Conservation (phyloP, 108 stramenopile genomes). For the Cylindrotheca fusiformis region DNA sequence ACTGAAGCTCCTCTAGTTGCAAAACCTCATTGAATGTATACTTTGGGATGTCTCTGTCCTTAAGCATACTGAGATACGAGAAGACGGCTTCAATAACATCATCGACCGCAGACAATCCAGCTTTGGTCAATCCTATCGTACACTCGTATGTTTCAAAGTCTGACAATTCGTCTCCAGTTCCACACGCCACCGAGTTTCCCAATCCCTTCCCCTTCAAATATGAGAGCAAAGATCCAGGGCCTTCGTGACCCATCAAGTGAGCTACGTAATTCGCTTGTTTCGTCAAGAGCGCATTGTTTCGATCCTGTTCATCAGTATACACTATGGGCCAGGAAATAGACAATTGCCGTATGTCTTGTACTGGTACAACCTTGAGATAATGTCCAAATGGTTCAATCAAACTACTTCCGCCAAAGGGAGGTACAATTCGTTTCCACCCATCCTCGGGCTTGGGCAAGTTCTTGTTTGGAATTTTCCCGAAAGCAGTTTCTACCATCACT, state of each 20-base stretch:
- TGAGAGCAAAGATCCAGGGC: conserved; percentile 77
- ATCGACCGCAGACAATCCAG: conserved; percentile 67
- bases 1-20: conserved; percentile 73
- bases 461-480: conserved; percentile 72
- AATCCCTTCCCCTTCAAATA: conserved; percentile 75
- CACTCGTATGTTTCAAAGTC: conserved; percentile 84
- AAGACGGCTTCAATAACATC: conserved; percentile 70
- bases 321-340: conserved; percentile 77
- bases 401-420: conserved; percentile 48
- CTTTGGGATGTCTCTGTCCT: conserved; percentile 48
- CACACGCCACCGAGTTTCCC: conserved; percentile 71
- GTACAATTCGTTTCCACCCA: conserved; percentile 52
- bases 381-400: conserved; percentile 56
- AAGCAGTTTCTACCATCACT: conserved; percentile 70
- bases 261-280: conserved; percentile 72
- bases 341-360: conserved; percentile 77
- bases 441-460: conserved; percentile 58
- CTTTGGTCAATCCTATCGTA: conserved; percentile 67
- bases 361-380: conserved; percentile 75
- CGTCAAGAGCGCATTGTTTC: conserved; percentile 37
- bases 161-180: conserved; percentile 47
- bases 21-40: conserved; percentile 78
- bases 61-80: conserved; percentile 71
- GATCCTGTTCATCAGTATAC: conserved; percentile 53
- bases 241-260: conserved; percentile 87